These are phyloP conservation scores for Eucalyptus cladocalyx DNA, from an alignment of 345 rosid species.

Conservation along the genomic window DNA sequence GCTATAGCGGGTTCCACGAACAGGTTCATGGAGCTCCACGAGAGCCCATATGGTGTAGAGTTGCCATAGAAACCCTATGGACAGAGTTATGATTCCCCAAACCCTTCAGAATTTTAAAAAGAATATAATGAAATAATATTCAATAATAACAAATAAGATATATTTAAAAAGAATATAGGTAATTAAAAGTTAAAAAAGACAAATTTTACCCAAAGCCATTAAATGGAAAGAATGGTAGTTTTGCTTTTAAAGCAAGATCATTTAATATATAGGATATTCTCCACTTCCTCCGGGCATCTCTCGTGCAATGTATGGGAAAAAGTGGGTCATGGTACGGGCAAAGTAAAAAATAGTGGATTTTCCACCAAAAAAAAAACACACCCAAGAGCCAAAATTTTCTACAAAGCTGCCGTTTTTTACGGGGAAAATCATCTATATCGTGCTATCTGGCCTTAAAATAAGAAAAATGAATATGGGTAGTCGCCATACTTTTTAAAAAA, in stretches of 20 bases:
- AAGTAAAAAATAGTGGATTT: background rate
- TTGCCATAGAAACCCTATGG: conserved; percentile 22
- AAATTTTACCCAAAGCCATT: background rate
- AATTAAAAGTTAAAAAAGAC: background rate
- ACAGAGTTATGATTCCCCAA: conserved; percentile 28
- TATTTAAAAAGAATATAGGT: background rate
- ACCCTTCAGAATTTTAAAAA: conserved; percentile 4
- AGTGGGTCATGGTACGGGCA: background rate
- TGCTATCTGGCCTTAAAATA: background rate
- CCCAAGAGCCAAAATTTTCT: background rate
- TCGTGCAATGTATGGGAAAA: background rate
- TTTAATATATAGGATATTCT: background rate
- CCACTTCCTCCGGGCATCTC: background rate
- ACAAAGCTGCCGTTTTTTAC: background rate
- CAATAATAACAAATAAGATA: background rate
- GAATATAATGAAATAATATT: background rate
- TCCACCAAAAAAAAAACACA: background rate
- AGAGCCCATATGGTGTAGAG: conserved; percentile 38
- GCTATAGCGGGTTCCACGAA: conserved; percentile 26
- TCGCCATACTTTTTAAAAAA: background rate
- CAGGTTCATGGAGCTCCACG: conserved; percentile 21
- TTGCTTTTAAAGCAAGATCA: background rate
- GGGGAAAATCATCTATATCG: background rate
- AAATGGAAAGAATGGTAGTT: background rate
- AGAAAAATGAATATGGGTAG: background rate